These are phyloP conservation scores for Pythium dissimile DNA, from an alignment of 352 stramenopile genomes.

Conservation along the genomic window DNA sequence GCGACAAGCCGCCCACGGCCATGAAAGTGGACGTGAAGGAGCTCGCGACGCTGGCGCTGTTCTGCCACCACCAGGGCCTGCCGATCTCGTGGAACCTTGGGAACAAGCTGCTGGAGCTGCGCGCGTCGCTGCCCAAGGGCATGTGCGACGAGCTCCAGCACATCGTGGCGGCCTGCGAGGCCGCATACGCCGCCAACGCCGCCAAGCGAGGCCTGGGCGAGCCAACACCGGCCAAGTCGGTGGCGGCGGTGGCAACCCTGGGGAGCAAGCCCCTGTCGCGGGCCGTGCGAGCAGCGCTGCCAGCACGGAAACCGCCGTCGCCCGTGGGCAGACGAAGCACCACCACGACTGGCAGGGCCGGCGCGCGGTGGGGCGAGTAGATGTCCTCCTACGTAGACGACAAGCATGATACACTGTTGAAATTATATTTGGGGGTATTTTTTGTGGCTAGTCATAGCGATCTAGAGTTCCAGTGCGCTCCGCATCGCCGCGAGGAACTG, in stretches of 20 bases:
- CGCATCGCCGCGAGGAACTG: conserved; percentile 52
- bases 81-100: conserved; percentile 34
- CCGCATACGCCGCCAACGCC: background rate
- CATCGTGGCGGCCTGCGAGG: conserved; percentile 8
- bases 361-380: conserved; percentile 31
- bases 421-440: too few relatives aligned
- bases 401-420: too few relatives aligned
- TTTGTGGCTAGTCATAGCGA: too few relatives aligned
- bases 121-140: conserved; percentile 32
- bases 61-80: conserved; percentile 54
- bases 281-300: background rate
- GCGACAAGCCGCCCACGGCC: conserved; percentile 1
- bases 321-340: background rate
- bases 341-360: conserved; percentile 10
- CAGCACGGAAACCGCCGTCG: background rate
- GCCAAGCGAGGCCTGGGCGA: background rate
- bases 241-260: too few relatives aligned
- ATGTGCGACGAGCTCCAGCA: conserved; percentile 39
- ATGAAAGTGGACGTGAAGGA: conserved; percentile 37
- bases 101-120: conserved; percentile 39
- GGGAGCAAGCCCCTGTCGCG: background rate
- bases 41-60: conserved; percentile 45
- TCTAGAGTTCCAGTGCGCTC: background rate
- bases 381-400: too few relatives aligned
- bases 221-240: background rate